These are phyloP conservation scores for Pythium vanterpoolii DNA, from an alignment of 352 stramenopile genomes.

Conservation along the genomic window DNA sequence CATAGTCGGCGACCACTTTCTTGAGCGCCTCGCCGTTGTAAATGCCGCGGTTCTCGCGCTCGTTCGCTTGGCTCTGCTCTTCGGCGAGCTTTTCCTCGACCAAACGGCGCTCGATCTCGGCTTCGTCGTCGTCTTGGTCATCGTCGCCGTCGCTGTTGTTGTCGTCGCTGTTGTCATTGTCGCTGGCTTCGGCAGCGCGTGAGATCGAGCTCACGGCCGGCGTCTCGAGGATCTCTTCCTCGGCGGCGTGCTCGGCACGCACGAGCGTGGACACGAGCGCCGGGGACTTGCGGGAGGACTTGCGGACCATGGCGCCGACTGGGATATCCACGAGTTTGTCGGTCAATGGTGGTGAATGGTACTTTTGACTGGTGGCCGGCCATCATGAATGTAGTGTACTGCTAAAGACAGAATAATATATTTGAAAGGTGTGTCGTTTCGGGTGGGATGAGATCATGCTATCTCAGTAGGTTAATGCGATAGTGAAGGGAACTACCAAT, in stretches of 20 bases:
- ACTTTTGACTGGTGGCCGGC: constrained; percentile 20
- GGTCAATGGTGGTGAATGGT: not conserved
- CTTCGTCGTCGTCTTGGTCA: constrained; percentile 51
- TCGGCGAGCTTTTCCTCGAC: constrained; percentile 67
- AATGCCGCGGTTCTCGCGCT: constrained; percentile 48
- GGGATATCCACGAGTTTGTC: not conserved
- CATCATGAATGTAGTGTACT: constrained; percentile 17
- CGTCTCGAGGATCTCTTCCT: constrained; percentile 84
- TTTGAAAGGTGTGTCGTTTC: not conserved
- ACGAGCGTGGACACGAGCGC: constrained; percentile 53
- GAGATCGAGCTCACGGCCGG: constrained; percentile 58
- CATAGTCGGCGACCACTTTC: constrained; percentile 54
- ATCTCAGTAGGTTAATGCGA: not conserved
- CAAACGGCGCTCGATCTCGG: constrained; percentile 68
- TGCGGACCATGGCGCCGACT: constrained; percentile 20
- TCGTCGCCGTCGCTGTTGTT: constrained; percentile 44
- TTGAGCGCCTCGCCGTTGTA: constrained; percentile 75
- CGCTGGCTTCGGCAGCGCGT: constrained; percentile 11
- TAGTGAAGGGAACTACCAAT: not conserved
- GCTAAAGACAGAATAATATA: constrained; percentile 24
- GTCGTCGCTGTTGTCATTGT: constrained; percentile 23
- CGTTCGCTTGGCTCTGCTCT: constrained; percentile 30
- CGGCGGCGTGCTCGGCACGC: constrained; percentile 63
- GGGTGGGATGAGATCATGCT: not conserved
- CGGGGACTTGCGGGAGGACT: constrained; percentile 19